Conservation (phyloP, 805 yeast species). For the Kodamaea leandrae region DNA sequence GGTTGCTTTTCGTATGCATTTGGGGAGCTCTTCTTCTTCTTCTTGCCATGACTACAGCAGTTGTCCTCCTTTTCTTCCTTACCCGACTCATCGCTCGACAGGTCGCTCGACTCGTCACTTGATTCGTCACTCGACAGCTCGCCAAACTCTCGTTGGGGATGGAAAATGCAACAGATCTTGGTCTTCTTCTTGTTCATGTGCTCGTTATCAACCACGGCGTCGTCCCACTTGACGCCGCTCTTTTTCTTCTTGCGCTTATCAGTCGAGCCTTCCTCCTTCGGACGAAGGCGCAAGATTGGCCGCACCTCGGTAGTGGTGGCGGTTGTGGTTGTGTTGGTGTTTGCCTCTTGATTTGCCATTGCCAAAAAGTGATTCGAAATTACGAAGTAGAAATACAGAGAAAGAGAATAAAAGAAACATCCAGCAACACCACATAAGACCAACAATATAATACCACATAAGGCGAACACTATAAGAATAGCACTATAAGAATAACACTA, state of each 20-base stretch:
- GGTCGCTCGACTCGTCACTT: conserved; percentile 27
- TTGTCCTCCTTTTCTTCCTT: conserved; percentile 42
- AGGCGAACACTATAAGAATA: too few species aligned
- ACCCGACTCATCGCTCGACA: conserved; percentile 17
- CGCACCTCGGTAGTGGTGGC: conserved; percentile 7
- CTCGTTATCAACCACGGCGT: conserved; percentile 88
- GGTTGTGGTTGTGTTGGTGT: background rate
- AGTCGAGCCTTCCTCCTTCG: conserved; percentile 4
- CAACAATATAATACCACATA: too few species aligned
- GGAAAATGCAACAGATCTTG: conserved; percentile 85
- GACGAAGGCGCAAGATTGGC: conserved; percentile 11
- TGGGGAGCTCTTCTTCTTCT: conserved; percentile 41
- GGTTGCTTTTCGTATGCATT: conserved; percentile 93
- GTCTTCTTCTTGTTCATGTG: conserved; percentile 83
- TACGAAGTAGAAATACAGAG: background rate
- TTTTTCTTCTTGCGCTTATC: conserved; percentile 20
- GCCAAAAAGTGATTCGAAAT: background rate
- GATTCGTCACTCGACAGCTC: conserved; percentile 35
- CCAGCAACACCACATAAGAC: too few species aligned
- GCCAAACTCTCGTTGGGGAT: conserved; percentile 67
- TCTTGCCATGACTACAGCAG: conserved; percentile 27
- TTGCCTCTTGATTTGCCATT: background rate
- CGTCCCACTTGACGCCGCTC: conserved; percentile 75
- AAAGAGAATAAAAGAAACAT: background rate
- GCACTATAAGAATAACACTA: too few species aligned